Conservation (phyloP, 176 grass and related monocot species). For the Oryza meridionalis region DNA sequence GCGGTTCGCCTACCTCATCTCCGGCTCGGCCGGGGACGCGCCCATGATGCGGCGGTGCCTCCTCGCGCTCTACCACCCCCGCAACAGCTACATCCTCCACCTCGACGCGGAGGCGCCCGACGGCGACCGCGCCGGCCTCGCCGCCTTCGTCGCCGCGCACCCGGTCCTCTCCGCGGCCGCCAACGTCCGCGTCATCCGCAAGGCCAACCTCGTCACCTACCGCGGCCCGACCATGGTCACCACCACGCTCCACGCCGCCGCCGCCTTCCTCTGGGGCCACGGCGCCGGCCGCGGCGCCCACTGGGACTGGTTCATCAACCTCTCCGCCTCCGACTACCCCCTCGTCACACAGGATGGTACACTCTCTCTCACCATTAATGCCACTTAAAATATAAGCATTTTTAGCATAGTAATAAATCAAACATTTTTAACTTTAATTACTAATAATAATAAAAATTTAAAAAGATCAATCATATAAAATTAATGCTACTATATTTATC, state of each 20-base stretch:
- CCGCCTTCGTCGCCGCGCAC: constrained; percentile 54
- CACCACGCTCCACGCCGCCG: constrained; percentile 82
- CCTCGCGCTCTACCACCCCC: constrained; percentile 77
- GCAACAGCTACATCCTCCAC: constrained; percentile 86
- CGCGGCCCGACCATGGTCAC: constrained; percentile 89
- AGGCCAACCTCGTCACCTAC: constrained; percentile 89
- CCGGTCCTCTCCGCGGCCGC: constrained; percentile 43
- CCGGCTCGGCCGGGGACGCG: constrained; percentile 59
- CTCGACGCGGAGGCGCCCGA: constrained; percentile 71
- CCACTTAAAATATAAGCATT: too few relatives aligned
- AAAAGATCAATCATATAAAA: too few relatives aligned
- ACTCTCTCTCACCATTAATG: neutral
- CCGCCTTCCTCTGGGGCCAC: constrained; percentile 52
- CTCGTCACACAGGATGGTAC: constrained; percentile 85
- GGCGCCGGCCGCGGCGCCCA: constrained; percentile 18
- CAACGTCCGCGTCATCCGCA: constrained; percentile 68
- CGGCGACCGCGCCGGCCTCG: constrained; percentile 49
- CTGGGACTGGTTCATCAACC: constrained; percentile 97
- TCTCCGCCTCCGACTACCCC: constrained; percentile 84
- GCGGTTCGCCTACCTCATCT: constrained; percentile 83
- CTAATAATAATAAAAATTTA: too few relatives aligned
- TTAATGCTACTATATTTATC: too few relatives aligned
- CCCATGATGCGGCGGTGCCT: constrained; percentile 58
- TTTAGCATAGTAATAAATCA: too few relatives aligned
- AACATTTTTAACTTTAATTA: too few relatives aligned